Evolutionary conservation across 495 filamentous ascomycete genomes (phyloP), one percentile per base, ranked within the genome.

Genomic region (Diplogelasinospora grovesii): DNA sequence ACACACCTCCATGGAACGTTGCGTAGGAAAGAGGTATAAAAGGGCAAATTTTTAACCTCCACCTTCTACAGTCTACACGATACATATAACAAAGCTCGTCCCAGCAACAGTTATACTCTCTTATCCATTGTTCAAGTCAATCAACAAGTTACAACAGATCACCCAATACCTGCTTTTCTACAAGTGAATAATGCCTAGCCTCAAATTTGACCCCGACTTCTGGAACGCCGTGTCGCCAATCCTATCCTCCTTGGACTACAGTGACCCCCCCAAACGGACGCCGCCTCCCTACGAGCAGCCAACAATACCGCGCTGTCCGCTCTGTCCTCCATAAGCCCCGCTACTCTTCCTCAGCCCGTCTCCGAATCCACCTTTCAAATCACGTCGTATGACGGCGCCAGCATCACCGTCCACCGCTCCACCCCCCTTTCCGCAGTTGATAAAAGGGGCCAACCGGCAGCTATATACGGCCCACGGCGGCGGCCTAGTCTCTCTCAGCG

Each of bases 401-500:
- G 21, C 3, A 29, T 61, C 40, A 28, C 52, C 26, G 39, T 60
- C 14, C 38, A 48, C 27, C 40, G 37, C 8, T 56, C 56, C 27
- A 35, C 50, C 16, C 49, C 52, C 4, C 32, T 8, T 14, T 24
- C 14, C 15, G 10, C 16, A 3, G n/a, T n/a, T n/a, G 32, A 18
- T 14, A 21, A n/a, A 2, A 13, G 9, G 24, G 30, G 36, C 5
- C 25, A 22, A 19, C 56, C 55, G 10, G 66, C 56, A 6, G 39
- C 66, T 13, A 31, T 66, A n/a, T 57, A 56, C 39, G n/a, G 30
- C 63, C 16, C 65, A 68, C 36, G 61, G 62, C 22, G 68, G 68
- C 36, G 65, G 65, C 22, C 47, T 60, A 44, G 36, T 70, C 13
- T 41, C 48, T 5, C 61, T 63, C 21, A 53, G 38, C 19, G 47